phyloP scores from a whole-genome alignment of 495 filamentous ascomycete species.

The Annulohypoxylon stygium region DNA sequence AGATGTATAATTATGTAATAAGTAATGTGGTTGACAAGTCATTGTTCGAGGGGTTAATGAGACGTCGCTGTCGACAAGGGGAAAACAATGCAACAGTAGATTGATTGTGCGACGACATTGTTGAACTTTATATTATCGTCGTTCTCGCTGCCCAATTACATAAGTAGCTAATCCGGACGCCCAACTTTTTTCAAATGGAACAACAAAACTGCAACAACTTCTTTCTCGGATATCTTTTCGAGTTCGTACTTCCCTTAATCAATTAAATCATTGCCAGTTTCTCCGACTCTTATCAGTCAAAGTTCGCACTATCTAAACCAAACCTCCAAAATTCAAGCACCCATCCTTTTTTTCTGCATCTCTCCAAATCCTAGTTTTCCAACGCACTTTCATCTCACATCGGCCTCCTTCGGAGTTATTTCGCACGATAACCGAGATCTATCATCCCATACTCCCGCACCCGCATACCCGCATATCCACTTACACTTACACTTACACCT shows the following conservation, averaged over 20 bases:
- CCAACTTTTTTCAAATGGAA: neutral
- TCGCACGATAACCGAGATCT: neutral
- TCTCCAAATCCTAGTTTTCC: neutral
- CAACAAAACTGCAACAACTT: neutral
- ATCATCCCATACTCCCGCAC: no score
- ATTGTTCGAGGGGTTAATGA: conserved; percentile 9
- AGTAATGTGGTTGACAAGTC: neutral
- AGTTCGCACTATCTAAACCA: no score
- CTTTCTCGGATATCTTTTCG: neutral
- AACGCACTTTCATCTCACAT: neutral
- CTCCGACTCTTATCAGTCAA: no score
- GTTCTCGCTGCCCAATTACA: conserved; percentile 2
- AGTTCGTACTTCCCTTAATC: neutral
- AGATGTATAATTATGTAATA: conserved; percentile 1
- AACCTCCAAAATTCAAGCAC: no score
- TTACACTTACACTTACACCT: no score
- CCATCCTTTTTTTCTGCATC: no score
- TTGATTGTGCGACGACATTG: neutral
- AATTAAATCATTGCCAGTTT: no score
- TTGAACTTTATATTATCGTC: neutral
- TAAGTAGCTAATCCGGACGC: conserved; percentile 5
- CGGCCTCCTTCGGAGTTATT: neutral
- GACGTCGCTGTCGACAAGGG: neutral
- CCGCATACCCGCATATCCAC: no score
- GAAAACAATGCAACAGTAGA: conserved; percentile 5